Evolutionary conservation across 108 stramenopile genomes (phyloP), one percentile per base, ranked within the genome.

Genomic region (Cyclotella sp.): DNA sequence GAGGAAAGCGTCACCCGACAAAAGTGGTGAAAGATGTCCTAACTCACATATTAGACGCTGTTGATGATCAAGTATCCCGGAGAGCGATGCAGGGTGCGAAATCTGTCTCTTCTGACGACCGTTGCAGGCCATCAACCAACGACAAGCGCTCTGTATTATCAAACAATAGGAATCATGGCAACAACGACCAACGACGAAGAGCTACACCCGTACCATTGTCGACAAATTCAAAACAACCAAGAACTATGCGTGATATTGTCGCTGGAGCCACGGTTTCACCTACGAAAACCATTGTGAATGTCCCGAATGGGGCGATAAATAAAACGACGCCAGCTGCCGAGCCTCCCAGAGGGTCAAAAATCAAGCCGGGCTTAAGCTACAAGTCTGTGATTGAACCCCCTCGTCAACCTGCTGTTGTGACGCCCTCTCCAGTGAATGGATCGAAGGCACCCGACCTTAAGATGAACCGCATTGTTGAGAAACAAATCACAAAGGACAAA

Each of bases 21-120:
- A 73, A 51, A 47, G 55, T 60, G 27, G 87, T 84, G 22, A 82
- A 85, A 52, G 91, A 92, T 47, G 86, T 92, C 10, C 54, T 89
- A 26, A 69, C 64, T 46, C 82, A 84, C 11, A 80, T 92, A 40
- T 62, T 92, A 13, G 91, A 92, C 73, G 55, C 68, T 40, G 90
- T 88, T 12, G 89, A 87, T 28, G 81, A 84, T 21, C 81, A 89
- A 62, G 79, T 90, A 15, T 46, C 63, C 44, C 47, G 77, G 39
- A 63, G 78, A 60, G 75, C 78, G 21, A 53, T 51, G 15, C 24
- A 59, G 43, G 60, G 44, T 27, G 55, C 21, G 3, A 73, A 73
- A 52, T 68, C 68, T 27, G 41, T 44, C 26, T 44, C 64, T 11
- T 41, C 41, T 9, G 64, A 65, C 14, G 43, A 65, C 12, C 43